Conservation (phyloP, 2,329 filamentous ascomycete genomes). For the Fusarium sp. region DNA sequence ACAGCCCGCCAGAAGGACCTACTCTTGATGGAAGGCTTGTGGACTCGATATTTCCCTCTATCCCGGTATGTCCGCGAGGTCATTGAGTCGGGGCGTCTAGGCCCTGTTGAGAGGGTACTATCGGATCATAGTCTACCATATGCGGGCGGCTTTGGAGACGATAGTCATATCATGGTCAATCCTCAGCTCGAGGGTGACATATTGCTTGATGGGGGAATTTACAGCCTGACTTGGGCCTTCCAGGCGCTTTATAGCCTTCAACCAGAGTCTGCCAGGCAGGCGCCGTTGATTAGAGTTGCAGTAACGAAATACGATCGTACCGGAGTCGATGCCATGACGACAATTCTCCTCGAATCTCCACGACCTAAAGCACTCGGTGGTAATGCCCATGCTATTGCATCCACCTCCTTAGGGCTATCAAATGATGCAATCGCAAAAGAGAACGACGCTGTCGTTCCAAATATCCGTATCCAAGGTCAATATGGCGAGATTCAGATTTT, state of each 20-base stretch:
- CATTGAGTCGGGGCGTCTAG: conserved; percentile 66
- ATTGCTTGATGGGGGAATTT: conserved; percentile 87
- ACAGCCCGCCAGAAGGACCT: conserved; percentile 79
- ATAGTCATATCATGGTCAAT: conserved; percentile 82
- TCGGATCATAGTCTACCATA: not conserved
- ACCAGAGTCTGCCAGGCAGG: conserved; percentile 72
- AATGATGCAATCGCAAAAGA: conserved; percentile 51
- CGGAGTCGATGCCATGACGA: conserved; percentile 83
- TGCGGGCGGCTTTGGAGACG: conserved; percentile 34
- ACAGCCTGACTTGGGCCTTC: conserved; percentile 90
- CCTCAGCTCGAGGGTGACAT: conserved; percentile 84
- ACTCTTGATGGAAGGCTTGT: conserved; percentile 88
- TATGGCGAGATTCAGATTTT: conserved; percentile 85
- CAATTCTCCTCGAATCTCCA: conserved; percentile 82
- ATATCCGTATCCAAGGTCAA: conserved; percentile 83
- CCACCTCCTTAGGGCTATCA: conserved; percentile 69
- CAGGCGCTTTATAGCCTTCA: conserved; percentile 80
- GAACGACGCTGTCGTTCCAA: conserved; percentile 72
- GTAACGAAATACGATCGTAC: conserved; percentile 57
- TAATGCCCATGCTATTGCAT: conserved; percentile 78
- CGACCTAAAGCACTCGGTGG: conserved; percentile 55
- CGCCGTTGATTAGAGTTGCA: conserved; percentile 64
- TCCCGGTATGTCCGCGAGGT: conserved; percentile 80
- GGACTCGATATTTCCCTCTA: conserved; percentile 89
- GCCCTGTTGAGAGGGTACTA: conserved; percentile 71